A percentile compares a stretch with the other conserved stretches of the same genome.
These are phyloP conservation scores for Globisporangium heterothallicum DNA, from an alignment of 352 stramenopile species.

Conservation along the genomic window DNA sequence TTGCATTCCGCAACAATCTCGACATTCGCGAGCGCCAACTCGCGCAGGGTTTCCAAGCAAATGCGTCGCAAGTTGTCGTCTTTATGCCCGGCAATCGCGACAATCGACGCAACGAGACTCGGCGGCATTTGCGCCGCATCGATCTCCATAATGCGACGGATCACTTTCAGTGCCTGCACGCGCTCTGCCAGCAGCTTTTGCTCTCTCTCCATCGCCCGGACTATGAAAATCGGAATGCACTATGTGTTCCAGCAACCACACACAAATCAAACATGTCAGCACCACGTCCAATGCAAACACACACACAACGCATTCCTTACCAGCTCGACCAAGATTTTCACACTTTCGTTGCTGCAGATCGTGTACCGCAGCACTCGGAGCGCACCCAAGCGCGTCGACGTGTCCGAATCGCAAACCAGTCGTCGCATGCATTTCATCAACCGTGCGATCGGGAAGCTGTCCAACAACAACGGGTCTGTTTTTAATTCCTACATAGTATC, in stretches of 20 bases:
- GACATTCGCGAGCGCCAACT: slow-evolving; percentile 75
- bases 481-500: slow-evolving; percentile 60
- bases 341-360: slow-evolving; percentile 71
- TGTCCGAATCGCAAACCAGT: slow-evolving; percentile 74
- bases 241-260: no score
- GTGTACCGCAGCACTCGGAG: slow-evolving; percentile 79
- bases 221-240: slow-evolving; percentile 77
- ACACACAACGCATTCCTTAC: slow-evolving; percentile 18
- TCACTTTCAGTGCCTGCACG: slow-evolving; percentile 84
- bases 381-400: slow-evolving; percentile 67
- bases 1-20: slow-evolving; percentile 82
- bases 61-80: slow-evolving; percentile 87
- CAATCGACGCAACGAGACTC: slow-evolving; percentile 72
- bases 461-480: slow-evolving; percentile 76
- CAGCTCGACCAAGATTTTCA: slow-evolving; percentile 60
- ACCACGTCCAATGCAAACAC: neutral
- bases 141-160: slow-evolving; percentile 81
- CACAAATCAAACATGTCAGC: no score
- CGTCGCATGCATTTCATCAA: slow-evolving; percentile 76
- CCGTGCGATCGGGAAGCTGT: slow-evolving; percentile 75
- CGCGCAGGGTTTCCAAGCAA: slow-evolving; percentile 80
- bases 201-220: slow-evolving; percentile 81
- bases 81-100: slow-evolving; percentile 83
- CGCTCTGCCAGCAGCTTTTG: slow-evolving; percentile 81
- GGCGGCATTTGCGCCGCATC: slow-evolving; percentile 81